phyloP scores from a whole-genome alignment of 2,329 filamentous ascomycete genomes.

The Cytospora piceicola region DNA sequence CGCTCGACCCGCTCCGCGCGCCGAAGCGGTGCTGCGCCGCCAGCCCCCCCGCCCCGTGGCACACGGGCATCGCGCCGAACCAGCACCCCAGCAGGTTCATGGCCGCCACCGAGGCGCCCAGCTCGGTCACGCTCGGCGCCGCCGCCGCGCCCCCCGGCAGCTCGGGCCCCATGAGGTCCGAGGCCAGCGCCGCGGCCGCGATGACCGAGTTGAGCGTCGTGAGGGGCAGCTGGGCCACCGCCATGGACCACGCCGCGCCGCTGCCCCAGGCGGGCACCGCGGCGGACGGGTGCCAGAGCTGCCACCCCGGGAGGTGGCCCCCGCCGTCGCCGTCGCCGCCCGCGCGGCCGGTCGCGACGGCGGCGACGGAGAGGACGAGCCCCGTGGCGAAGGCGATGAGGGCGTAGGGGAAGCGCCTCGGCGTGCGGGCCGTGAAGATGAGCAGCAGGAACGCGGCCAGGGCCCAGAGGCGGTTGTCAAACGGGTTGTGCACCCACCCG shows the following conservation, averaged over 20 bases:
- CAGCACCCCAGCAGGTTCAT: conserved; percentile 88
- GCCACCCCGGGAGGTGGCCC: conserved; percentile 53
- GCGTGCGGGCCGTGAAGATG: conserved; percentile 66
- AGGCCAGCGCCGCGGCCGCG: conserved; percentile 78
- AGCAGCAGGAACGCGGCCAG: conserved; percentile 74
- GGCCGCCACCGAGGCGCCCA: conserved; percentile 78
- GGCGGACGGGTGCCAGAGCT: conserved; percentile 62
- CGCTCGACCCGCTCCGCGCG: conserved; percentile 81
- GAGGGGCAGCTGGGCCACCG: conserved; percentile 84
- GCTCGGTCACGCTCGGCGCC: conserved; percentile 71
- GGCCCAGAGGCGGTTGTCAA: conserved; percentile 81
- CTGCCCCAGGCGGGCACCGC: conserved; percentile 48
- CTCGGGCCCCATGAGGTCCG: conserved; percentile 71
- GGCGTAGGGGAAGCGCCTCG: conserved; percentile 73
- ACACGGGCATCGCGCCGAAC: conserved; percentile 95
- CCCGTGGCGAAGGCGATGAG: conserved; percentile 72
- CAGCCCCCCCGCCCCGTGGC: conserved; percentile 88
- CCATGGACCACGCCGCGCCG: conserved; percentile 57
- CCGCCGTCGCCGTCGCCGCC: conserved; percentile 30
- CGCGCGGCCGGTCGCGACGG: conserved; percentile 36
- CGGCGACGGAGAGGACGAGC: conserved; percentile 62
- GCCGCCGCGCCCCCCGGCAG: conserved; percentile 52
- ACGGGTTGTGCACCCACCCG: conserved; percentile 67
- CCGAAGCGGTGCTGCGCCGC: conserved; percentile 93
- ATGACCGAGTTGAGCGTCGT: conserved; percentile 93